Evolutionary conservation across 2,329 filamentous ascomycete species (phyloP).

Genomic region (Neurospora sp.): DNA sequence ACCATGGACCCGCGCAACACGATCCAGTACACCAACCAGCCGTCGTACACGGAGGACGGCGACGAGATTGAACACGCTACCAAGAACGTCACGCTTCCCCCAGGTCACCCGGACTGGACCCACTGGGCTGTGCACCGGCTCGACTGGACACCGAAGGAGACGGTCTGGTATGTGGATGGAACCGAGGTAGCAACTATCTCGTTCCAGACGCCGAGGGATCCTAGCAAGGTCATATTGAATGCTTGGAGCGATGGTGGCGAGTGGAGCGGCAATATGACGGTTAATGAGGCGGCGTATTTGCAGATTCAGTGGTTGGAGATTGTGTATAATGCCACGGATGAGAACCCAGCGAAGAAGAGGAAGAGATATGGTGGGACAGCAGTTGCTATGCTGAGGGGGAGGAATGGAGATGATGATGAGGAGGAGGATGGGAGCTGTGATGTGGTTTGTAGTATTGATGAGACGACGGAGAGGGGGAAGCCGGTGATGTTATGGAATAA

Average conservation of each 20-base stretch:
- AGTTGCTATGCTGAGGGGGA: neutral
- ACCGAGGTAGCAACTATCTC: slow-evolving; percentile 39
- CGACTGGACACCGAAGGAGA: slow-evolving; percentile 46
- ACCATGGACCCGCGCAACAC: slow-evolving; percentile 33
- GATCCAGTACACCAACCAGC: slow-evolving; percentile 53
- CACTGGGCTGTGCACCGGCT: slow-evolving; percentile 50
- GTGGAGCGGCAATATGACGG: slow-evolving; percentile 51
- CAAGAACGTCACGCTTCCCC: slow-evolving; percentile 36
- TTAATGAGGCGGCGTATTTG: slow-evolving; percentile 39
- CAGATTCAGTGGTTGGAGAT: slow-evolving; percentile 56
- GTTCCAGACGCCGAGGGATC: slow-evolving; percentile 44
- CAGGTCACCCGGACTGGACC: slow-evolving; percentile 32
- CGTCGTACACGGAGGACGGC: slow-evolving; percentile 35
- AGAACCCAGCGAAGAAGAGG: neutral
- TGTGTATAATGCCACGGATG: slow-evolving; percentile 37
- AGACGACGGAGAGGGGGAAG: slow-evolving; percentile 26
- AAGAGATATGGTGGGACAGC: no score
- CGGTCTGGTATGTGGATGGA: slow-evolving; percentile 47
- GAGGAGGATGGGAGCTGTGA: slow-evolving; percentile 13
- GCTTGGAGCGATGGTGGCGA: slow-evolving; percentile 51
- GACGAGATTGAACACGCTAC: slow-evolving; percentile 37
- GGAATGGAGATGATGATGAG: neutral
- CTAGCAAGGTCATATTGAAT: slow-evolving; percentile 46
- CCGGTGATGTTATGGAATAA: slow-evolving; percentile 26
- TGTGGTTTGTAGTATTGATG: slow-evolving; percentile 27